Conservation (phyloP, 306 rosid species). For the Vicia sativa region DNA sequence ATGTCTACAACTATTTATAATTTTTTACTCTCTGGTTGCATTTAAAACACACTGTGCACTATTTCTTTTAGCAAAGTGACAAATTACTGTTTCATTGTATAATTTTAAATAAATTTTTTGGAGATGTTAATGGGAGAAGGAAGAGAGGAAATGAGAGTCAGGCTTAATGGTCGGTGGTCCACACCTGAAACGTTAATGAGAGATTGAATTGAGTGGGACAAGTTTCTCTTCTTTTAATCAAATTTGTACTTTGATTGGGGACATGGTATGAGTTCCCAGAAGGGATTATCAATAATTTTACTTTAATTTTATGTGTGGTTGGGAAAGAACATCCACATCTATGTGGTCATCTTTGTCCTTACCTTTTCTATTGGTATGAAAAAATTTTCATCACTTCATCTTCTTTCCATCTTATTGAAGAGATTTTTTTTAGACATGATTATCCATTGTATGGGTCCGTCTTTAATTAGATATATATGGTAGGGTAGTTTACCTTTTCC, state of each 20-base stretch:
- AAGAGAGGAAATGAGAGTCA: slow-evolving; percentile 25
- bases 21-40: slow-evolving; percentile 13
- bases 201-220: slow-evolving; percentile 55
- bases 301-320: slow-evolving; percentile 30
- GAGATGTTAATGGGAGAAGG: slow-evolving; percentile 19
- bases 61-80: slow-evolving; percentile 38
- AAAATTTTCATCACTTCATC: neutral
- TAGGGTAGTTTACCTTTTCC: slow-evolving; percentile 52
- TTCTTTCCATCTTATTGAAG: slow-evolving; percentile 31
- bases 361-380: neutral
- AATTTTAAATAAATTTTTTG: neutral
- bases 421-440: slow-evolving; percentile 14
- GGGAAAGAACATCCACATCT: slow-evolving; percentile 36
- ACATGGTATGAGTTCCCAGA: slow-evolving; percentile 48
- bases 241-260: slow-evolving; percentile 49
- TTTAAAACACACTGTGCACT: slow-evolving; percentile 21
- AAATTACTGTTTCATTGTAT: slow-evolving; percentile 6
- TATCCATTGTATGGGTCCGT: slow-evolving; percentile 41
- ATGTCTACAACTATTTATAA: slow-evolving; percentile 24
- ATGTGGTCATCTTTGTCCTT: slow-evolving; percentile 36
- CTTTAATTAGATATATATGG: slow-evolving; percentile 40
- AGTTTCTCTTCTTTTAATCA: slow-evolving; percentile 43
- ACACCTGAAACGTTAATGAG: slow-evolving; percentile 41
- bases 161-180: slow-evolving; percentile 50
- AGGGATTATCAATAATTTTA: slow-evolving; percentile 38